Percentiles rank a stretch among this genome's conserved stretches.
Conservation (phyloP, 2,329 filamentous ascomycete species). For the Cladosporium halotolerans region DNA sequence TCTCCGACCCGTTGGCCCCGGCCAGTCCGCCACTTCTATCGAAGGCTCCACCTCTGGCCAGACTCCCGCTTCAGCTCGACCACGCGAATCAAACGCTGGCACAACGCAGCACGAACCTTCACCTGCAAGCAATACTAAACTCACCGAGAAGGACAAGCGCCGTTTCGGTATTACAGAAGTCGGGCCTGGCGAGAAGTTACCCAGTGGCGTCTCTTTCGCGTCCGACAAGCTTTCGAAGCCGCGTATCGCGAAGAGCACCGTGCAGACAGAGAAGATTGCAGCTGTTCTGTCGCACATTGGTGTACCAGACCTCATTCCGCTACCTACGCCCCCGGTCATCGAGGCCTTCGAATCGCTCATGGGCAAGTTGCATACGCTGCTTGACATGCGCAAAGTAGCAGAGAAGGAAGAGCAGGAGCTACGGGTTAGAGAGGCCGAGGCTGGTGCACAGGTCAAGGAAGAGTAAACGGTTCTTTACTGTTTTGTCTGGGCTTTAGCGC, state of each 20-base stretch:
- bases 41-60: constrained; percentile 12
- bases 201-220: constrained; percentile 82
- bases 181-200: constrained; percentile 68
- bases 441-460: constrained; percentile 5
- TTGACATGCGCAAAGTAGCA: constrained; percentile 66
- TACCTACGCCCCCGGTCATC: constrained; percentile 68
- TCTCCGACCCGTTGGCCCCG: constrained; percentile 25
- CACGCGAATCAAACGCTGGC: constrained; percentile 40
- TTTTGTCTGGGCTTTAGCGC: constrained; percentile 2
- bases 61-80: constrained; percentile 21
- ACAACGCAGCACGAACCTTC: constrained; percentile 21
- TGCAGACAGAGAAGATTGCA: constrained; percentile 69
- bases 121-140: constrained; percentile 32
- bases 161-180: constrained; percentile 68
- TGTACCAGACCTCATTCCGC: constrained; percentile 61
- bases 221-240: constrained; percentile 75
- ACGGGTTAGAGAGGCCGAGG: constrained; percentile 44
- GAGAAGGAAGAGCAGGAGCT: constrained; percentile 73
- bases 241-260: constrained; percentile 67
- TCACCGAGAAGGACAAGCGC: constrained; percentile 68
- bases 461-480: not conserved
- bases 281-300: constrained; percentile 67
- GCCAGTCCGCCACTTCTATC: constrained; percentile 10
- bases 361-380: constrained; percentile 58
- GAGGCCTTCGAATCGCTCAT: constrained; percentile 66